Evolutionary conservation across 805 yeast genomes (phyloP).

Genomic region (Candida easanensis): DNA sequence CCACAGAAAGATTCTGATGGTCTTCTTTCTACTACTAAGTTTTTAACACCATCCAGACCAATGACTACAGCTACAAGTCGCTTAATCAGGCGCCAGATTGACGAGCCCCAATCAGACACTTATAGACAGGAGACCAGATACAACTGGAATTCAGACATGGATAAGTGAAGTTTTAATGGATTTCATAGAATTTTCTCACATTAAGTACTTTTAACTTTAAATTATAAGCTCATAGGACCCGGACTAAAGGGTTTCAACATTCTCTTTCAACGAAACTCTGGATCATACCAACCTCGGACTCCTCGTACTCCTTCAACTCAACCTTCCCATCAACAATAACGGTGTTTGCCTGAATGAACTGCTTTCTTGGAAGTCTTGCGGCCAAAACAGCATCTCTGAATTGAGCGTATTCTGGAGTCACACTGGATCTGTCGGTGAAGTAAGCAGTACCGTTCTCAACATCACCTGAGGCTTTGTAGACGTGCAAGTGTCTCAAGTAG

Average conservation of each 20-base stretch:
- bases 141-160: background rate
- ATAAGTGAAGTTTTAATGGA: background rate
- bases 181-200: too few relatives aligned
- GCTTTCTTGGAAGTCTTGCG: constrained; percentile 81
- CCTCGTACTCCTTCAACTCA: constrained; percentile 68
- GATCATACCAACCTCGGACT: constrained; percentile 72
- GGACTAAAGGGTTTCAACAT: background rate
- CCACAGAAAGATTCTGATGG: constrained; percentile 2
- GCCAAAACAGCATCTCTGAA: constrained; percentile 66
- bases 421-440: constrained; percentile 67
- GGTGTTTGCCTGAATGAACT: constrained; percentile 82
- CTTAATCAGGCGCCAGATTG: constrained; percentile 5
- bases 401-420: constrained; percentile 56
- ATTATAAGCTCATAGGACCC: too few relatives aligned
- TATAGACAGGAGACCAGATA: background rate
- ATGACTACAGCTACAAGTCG: constrained; percentile 7
- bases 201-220: background rate
- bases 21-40: background rate
- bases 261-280: constrained; percentile 70
- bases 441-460: constrained; percentile 59
- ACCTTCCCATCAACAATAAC: constrained; percentile 39
- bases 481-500: constrained; percentile 68
- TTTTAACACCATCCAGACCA: constrained; percentile 4
- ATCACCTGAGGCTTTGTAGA: constrained; percentile 78
- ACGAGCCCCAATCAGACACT: background rate